A percentile compares a stretch with the other conserved stretches of the same genome.
Evolutionary conservation across 1,284 basidiomycete species (phyloP).

Genomic region (Moniliophthora roreri): DNA sequence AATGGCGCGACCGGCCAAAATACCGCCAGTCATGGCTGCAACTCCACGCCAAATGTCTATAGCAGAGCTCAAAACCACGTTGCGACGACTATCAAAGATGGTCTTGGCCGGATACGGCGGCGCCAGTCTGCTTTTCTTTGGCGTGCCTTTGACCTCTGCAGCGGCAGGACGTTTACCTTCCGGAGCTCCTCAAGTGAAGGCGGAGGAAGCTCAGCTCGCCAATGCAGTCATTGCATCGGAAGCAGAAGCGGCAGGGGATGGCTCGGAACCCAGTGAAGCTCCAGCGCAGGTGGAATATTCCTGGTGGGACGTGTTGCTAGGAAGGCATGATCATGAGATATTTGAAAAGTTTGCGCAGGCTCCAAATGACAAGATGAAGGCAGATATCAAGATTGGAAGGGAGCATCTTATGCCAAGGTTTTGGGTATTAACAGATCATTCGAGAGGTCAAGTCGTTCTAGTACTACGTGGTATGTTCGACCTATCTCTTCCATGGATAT

Average conservation of each 20-base stretch:
- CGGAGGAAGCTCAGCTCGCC: slow-evolving; percentile 61
- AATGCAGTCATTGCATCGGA: slow-evolving; percentile 69
- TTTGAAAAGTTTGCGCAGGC: slow-evolving; percentile 57
- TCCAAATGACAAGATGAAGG: slow-evolving; percentile 26
- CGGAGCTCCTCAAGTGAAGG: slow-evolving; percentile 36
- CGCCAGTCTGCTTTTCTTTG: slow-evolving; percentile 76
- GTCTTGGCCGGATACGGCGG: slow-evolving; percentile 80
- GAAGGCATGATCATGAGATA: slow-evolving; percentile 77
- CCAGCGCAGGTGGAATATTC: slow-evolving; percentile 46
- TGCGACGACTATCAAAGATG: slow-evolving; percentile 75
- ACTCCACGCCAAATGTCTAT: slow-evolving; percentile 36
- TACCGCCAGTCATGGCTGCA: not conserved
- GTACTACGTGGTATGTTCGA: slow-evolving; percentile 62
- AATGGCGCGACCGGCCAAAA: slow-evolving; percentile 14
- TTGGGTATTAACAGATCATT: slow-evolving; percentile 80
- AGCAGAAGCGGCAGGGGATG: slow-evolving; percentile 52
- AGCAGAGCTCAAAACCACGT: slow-evolving; percentile 59
- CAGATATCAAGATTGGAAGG: slow-evolving; percentile 52
- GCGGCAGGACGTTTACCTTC: slow-evolving; percentile 26
- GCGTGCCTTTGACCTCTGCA: slow-evolving; percentile 44
- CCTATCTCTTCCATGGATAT: slow-evolving; percentile 1
- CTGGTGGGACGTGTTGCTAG: slow-evolving; percentile 79
- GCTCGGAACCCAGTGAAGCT: slow-evolving; percentile 34
- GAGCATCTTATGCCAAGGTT: slow-evolving; percentile 76
- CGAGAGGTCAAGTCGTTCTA: slow-evolving; percentile 68